A percentile compares a stretch with the other conserved stretches of the same genome.
phyloP scores from a whole-genome alignment of 805 yeast species.

The Candida ipomoeae region DNA sequence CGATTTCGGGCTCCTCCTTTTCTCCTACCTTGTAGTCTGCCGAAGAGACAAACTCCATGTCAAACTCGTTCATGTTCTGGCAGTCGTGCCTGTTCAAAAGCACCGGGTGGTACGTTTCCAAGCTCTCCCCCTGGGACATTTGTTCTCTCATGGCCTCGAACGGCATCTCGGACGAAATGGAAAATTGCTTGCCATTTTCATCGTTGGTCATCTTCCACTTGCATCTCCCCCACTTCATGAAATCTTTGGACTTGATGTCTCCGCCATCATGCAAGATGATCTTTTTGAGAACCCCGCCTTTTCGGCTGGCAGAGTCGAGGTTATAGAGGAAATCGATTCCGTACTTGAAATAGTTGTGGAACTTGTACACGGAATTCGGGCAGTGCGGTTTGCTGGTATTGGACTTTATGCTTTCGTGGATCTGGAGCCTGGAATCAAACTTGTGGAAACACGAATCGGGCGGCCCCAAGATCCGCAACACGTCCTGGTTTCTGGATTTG shows the following conservation, averaged over 20 bases:
- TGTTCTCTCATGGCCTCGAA: slow-evolving; percentile 15
- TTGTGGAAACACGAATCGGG: slow-evolving; percentile 51
- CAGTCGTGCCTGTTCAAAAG: slow-evolving; percentile 37
- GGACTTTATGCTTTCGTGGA: slow-evolving; percentile 21
- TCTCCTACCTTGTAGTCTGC: slow-evolving; percentile 13
- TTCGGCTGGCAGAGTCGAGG: slow-evolving; percentile 23
- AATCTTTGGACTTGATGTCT: slow-evolving; percentile 46
- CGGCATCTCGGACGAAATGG: slow-evolving; percentile 26
- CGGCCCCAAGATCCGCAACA: slow-evolving; percentile 47
- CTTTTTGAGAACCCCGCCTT: slow-evolving; percentile 39
- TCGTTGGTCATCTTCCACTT: slow-evolving; percentile 35
- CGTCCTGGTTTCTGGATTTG: slow-evolving; percentile 45
- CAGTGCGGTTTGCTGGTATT: slow-evolving; percentile 19
- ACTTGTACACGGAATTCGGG: slow-evolving; percentile 26
- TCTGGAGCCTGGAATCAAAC: slow-evolving; percentile 40
- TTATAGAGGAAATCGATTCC: slow-evolving; percentile 56
- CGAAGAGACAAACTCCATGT: slow-evolving; percentile 29
- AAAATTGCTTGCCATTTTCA: slow-evolving; percentile 5
- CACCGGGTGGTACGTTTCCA: slow-evolving; percentile 25
- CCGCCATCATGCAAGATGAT: slow-evolving; percentile 50
- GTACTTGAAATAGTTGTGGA: slow-evolving; percentile 53
- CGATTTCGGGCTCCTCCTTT: slow-evolving; percentile 6
- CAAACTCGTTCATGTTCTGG: slow-evolving; percentile 34
- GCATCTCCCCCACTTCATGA: slow-evolving; percentile 51
- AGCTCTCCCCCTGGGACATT: slow-evolving; percentile 17